Base-by-base conservation (phyloP, 1,139 yeast species). In the Arxiozyma telluris region DNA sequence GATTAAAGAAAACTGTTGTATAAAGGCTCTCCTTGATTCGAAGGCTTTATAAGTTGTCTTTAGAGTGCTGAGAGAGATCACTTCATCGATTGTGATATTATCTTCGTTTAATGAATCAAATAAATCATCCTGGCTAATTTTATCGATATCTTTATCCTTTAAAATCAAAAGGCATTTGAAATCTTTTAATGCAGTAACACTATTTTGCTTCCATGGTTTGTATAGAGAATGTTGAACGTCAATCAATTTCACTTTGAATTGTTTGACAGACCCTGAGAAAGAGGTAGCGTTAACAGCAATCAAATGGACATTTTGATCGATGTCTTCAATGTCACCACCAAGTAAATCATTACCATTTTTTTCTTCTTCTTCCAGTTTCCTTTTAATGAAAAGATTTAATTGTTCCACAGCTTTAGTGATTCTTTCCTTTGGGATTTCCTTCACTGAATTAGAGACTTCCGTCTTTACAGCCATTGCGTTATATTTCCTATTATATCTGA, bases 161-260 rank as follows among this genome's bases (percentile, higher is more conserved):
- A 87, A 70, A 58, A 93, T 80, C 60, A 93, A 71, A 67, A 96
- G 87, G 44, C 87, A 77, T 55, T 79, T 80, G 61, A 81, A 74
- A 56, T 77, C 77, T 23, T 76, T 76, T 39, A 73, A 64, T 47
- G 76, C 69, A 62, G 69, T 66, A 23, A 50, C 66, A 55, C 67
- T 63, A 45, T 65, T 61, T 45, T 62, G 60, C 47, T 65, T 62
- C 69, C 70, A 67, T 44, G 67, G 60, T 41, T 54, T 56, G 49
- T 61, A 67, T 12, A 67, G 44, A n/a, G 71, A 66, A 52, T 66
- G 62, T 47, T 61, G 60, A 21, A 68, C 58, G 20, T 73, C 66
- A 54, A 91, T 76, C 53, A 80, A 68, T 65, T 81, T 83, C 47
- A 96, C 94, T 72, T 90, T 90, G 65, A 89, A 80, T 55, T 76